Conservation (phyloP, 768 basidiomycete species). For the Cyclocybe aegerita region DNA sequence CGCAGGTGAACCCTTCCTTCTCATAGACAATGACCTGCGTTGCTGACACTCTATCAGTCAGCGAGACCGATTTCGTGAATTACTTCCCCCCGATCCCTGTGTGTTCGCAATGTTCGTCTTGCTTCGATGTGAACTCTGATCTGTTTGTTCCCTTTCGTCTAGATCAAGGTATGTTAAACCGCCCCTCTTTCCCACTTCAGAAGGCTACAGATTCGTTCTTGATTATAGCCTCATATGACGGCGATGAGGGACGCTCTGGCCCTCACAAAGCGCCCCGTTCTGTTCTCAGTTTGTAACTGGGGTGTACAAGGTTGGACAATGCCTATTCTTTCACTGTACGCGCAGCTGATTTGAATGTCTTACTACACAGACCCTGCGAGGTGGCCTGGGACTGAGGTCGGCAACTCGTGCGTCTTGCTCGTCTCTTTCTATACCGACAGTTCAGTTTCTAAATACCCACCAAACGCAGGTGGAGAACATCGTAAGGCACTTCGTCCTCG, state of each 20-base stretch:
- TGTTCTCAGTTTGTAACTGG: constrained; percentile 52
- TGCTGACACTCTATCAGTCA: constrained; percentile 22
- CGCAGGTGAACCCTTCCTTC: constrained; percentile 27
- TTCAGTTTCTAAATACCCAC: background rate
- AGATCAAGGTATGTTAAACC: constrained; percentile 33
- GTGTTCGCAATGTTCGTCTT: constrained; percentile 8
- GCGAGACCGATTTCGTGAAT: constrained; percentile 44
- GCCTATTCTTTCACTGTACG: background rate
- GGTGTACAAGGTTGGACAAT: constrained; percentile 39
- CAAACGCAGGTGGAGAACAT: constrained; percentile 39
- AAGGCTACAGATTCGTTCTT: background rate
- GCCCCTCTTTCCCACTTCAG: background rate
- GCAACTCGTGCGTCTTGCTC: constrained; percentile 39
- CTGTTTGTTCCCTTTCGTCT: constrained; percentile 1
- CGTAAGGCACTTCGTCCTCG: constrained; percentile 24
- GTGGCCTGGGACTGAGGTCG: constrained; percentile 44
- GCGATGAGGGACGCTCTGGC: constrained; percentile 47
- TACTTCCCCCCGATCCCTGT: constrained; percentile 42
- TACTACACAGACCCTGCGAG: constrained; percentile 42
- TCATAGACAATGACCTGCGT: background rate
- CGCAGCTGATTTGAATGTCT: background rate
- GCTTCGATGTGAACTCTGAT: background rate
- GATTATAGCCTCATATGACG: constrained; percentile 36
- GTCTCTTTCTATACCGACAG: background rate
- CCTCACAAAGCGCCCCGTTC: constrained; percentile 43